These are phyloP conservation scores for Phialophora verrucosa DNA, from an alignment of 2,329 filamentous ascomycete genomes.

Conservation along the genomic window DNA sequence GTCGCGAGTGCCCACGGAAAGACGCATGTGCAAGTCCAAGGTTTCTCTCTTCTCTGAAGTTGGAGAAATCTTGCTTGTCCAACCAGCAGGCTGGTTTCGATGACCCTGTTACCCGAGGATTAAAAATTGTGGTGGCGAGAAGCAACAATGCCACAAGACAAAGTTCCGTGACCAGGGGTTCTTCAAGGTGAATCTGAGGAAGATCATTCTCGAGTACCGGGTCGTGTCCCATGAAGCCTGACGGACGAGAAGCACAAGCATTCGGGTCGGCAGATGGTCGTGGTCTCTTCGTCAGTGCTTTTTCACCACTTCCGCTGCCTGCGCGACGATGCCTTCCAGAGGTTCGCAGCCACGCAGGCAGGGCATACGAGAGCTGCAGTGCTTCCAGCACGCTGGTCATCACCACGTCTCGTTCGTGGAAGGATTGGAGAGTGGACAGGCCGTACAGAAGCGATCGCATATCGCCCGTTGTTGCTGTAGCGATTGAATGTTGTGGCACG, in stretches of 20 bases:
- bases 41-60: constrained; percentile 24
- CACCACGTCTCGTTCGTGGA: constrained; percentile 27
- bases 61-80: constrained; percentile 21
- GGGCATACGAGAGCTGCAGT: constrained; percentile 29
- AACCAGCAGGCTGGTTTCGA: constrained; percentile 12
- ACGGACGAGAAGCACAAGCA: neutral
- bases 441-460: constrained; percentile 25
- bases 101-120: neutral
- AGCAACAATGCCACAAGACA: constrained; percentile 29
- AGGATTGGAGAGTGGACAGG: constrained; percentile 26
- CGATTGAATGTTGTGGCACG: constrained; percentile 9
- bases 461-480: constrained; percentile 18
- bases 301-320: constrained; percentile 17
- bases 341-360: constrained; percentile 21
- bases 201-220: neutral
- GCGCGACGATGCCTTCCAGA: constrained; percentile 23
- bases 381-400: constrained; percentile 29
- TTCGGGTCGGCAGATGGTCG: constrained; percentile 7
- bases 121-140: constrained; percentile 25
- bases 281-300: constrained; percentile 6
- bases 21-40: constrained; percentile 29
- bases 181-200: constrained; percentile 23
- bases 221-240: neutral
- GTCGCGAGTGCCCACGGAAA: constrained; percentile 6
- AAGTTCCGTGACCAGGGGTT: constrained; percentile 25